A percentile compares a stretch with the other conserved stretches of the same genome.
Evolutionary conservation across 192 early-diverging fungal species (phyloP).

Genomic region (Coemansia sp.): DNA sequence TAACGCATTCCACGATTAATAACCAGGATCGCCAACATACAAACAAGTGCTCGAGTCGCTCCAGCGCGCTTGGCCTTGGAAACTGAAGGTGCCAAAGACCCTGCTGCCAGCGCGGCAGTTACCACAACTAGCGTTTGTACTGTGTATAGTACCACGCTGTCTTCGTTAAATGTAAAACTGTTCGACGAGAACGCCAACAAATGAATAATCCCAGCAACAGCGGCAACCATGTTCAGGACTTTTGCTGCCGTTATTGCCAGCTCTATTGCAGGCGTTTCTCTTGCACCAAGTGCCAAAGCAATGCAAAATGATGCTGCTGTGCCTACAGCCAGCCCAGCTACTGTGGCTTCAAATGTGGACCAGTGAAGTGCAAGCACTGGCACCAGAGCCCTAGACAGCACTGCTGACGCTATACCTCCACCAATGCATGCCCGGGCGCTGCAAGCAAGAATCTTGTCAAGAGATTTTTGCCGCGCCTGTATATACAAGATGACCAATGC

Average conservation of each 20-base stretch:
- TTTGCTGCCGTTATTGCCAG: not conserved
- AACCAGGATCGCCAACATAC: constrained; percentile 55
- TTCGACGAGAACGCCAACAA: constrained; percentile 76
- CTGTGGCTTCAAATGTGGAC: constrained; percentile 16
- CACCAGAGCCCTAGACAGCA: constrained; percentile 16
- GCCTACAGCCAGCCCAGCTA: constrained; percentile 21
- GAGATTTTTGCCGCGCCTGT: constrained; percentile 6
- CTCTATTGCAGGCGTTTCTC: not conserved
- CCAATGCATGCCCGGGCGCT: constrained; percentile 6
- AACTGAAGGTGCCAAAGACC: not conserved
- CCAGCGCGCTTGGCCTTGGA: constrained; percentile 21
- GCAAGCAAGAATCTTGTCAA: constrained; percentile 8
- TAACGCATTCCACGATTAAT: constrained; percentile 57
- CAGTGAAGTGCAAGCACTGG: constrained; percentile 14
- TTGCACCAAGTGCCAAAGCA: constrained; percentile 1
- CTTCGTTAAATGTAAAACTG: constrained; percentile 88
- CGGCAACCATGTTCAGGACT: constrained; percentile 31
- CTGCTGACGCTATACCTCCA: constrained; percentile 9
- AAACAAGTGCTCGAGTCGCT: constrained; percentile 42
- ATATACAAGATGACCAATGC: constrained; percentile 12
- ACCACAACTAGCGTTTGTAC: constrained; percentile 60
- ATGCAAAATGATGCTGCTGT: constrained; percentile 16
- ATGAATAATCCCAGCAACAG: constrained; percentile 48
- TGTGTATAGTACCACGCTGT: constrained; percentile 65
- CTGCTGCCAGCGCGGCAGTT: not conserved